Percentiles rank a stretch among this genome's conserved stretches.
Conservation (phyloP, 805 yeast species). For the Candida coleopterorum region DNA sequence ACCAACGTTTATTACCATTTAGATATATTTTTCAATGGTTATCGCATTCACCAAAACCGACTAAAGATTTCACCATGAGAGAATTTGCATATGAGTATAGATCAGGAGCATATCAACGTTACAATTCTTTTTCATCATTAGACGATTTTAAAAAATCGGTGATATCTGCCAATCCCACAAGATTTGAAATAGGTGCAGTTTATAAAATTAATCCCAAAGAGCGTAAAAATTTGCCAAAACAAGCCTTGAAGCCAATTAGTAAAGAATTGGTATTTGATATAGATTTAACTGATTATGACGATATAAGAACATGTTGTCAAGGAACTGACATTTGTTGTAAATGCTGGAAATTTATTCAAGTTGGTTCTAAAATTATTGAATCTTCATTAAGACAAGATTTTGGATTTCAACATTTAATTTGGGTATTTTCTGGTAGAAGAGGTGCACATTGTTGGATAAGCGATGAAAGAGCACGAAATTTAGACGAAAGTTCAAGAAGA, state of each 20-base stretch:
- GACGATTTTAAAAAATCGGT: constrained; percentile 80
- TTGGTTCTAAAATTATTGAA: constrained; percentile 76
- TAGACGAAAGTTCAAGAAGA: constrained; percentile 71
- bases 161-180: constrained; percentile 67
- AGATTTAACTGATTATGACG: constrained; percentile 96
- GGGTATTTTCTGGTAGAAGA: constrained; percentile 98
- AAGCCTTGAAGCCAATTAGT: constrained; percentile 70
- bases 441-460: constrained; percentile 99
- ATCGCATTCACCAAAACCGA: constrained; percentile 75
- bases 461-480: constrained; percentile 70
- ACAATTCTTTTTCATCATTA: constrained; percentile 63
- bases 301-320: constrained; percentile 86
- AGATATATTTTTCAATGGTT: constrained; percentile 82
- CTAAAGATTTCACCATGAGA: constrained; percentile 75
- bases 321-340: constrained; percentile 79
- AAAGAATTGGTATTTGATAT: constrained; percentile 95
- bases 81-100: constrained; percentile 91
- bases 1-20: constrained; percentile 71
- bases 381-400: constrained; percentile 76
- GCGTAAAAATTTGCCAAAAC: constrained; percentile 69
- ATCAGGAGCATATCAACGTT: constrained; percentile 86
- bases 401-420: constrained; percentile 78
- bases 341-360: constrained; percentile 90
- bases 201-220: constrained; percentile 85
- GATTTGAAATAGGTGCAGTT: constrained; percentile 94